Evolutionary conservation across 139 green algal species (phyloP).

Genomic region (Ostreobium quekettii): DNA sequence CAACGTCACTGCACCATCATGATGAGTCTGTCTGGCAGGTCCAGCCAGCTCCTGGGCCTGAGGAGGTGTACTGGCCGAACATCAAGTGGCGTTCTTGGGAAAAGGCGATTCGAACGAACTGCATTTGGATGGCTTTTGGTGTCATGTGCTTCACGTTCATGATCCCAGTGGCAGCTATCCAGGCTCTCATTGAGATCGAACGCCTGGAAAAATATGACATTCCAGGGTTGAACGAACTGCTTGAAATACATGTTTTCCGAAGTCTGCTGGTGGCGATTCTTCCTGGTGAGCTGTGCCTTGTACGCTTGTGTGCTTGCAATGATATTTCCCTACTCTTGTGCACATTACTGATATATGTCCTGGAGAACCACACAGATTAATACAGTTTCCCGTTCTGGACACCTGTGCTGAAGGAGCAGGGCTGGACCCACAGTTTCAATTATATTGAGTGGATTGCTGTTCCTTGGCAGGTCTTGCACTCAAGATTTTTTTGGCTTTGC

Average conservation of each 20-base stretch:
- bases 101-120: neutral
- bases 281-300: too few species aligned
- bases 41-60: conserved; percentile 31
- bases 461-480: too few species aligned
- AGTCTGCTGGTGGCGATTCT: neutral
- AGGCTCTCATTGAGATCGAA: conserved; percentile 11
- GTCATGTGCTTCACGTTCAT: conserved; percentile 5
- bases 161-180: neutral
- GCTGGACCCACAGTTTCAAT: too few species aligned
- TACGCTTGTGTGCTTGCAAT: too few species aligned
- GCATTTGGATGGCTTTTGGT: conserved; percentile 6
- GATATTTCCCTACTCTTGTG: too few species aligned
- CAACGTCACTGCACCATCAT: conserved; percentile 44
- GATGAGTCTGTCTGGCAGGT: conserved; percentile 41
- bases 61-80: conserved; percentile 13
- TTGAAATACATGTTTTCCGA: neutral
- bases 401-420: too few species aligned
- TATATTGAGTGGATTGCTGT: too few species aligned
- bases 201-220: conserved; percentile 13
- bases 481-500: neutral
- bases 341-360: too few species aligned
- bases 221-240: neutral
- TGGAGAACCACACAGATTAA: too few species aligned
- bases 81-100: conserved; percentile 17
- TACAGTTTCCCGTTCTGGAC: too few species aligned